Conservation (phyloP, 1,284 basidiomycete genomes). For the Leccinum glutinopallens region DNA sequence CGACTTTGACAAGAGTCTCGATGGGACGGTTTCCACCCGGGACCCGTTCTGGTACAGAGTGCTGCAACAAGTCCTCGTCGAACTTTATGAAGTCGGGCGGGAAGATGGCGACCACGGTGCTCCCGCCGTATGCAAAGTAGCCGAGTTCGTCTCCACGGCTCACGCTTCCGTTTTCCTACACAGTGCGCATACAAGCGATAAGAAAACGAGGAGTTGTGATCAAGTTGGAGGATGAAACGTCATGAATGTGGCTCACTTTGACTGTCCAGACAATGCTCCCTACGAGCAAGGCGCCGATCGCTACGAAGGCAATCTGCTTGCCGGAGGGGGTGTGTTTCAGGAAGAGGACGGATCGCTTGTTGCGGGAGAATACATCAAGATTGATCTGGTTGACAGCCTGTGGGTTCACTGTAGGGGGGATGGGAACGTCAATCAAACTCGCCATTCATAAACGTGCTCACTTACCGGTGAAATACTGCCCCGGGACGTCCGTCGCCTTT, state of each 20-base stretch:
- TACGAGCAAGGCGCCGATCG: conserved; percentile 68
- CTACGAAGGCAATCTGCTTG: conserved; percentile 56
- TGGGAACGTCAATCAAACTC: background rate
- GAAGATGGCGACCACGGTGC: conserved; percentile 69
- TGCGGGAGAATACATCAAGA: conserved; percentile 76
- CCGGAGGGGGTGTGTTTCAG: conserved; percentile 49
- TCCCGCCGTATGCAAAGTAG: conserved; percentile 71
- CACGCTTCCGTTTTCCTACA: conserved; percentile 38
- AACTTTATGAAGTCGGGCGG: conserved; percentile 60
- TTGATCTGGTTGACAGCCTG: conserved; percentile 75
- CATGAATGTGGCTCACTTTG: conserved; percentile 27
- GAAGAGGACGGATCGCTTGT: conserved; percentile 62
- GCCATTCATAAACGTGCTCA: background rate
- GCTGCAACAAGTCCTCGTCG: conserved; percentile 67
- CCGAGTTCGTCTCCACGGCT: conserved; percentile 61
- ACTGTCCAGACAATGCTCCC: conserved; percentile 55
- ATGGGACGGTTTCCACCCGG: conserved; percentile 29
- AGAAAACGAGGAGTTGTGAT: background rate
- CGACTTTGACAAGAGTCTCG: conserved; percentile 74
- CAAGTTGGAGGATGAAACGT: conserved; percentile 14
- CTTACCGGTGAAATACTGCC: conserved; percentile 61
- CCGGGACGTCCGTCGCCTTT: conserved; percentile 52
- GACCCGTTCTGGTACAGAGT: conserved; percentile 43
- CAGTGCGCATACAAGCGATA: background rate
- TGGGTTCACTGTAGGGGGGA: conserved; percentile 62